phyloP scores from a whole-genome alignment of 805 yeast species.

The Ogataea siamensis region DNA sequence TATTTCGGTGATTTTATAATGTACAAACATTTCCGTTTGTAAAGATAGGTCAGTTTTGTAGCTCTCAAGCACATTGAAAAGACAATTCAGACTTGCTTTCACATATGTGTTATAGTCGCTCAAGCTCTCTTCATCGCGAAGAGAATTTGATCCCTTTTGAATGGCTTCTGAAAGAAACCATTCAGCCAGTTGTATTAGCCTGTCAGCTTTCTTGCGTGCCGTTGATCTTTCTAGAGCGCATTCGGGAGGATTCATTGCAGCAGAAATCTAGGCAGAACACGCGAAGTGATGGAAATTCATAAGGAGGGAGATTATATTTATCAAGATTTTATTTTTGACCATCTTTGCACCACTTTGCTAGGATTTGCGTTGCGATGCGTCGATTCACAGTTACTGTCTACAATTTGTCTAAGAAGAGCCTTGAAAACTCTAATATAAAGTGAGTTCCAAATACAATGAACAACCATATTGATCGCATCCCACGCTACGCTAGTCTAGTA shows the following conservation, averaged over 20 bases:
- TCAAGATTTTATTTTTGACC: background rate
- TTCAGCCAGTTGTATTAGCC: conserved; percentile 13
- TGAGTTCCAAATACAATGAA: too few species aligned
- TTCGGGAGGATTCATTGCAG: background rate
- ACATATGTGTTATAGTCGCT: conserved; percentile 33
- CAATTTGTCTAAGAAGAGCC: too few species aligned
- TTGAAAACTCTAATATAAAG: too few species aligned
- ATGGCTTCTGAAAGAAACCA: conserved; percentile 22
- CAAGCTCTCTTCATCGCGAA: conserved; percentile 23
- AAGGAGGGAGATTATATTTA: background rate
- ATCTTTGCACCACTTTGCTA: background rate
- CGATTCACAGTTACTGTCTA: too few species aligned
- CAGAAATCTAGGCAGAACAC: background rate
- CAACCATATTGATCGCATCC: too few species aligned
- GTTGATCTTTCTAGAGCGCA: background rate
- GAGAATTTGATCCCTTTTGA: conserved; percentile 6
- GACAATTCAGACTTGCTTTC: conserved; percentile 37
- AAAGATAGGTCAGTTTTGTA: conserved; percentile 35
- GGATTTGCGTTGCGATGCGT: too few species aligned
- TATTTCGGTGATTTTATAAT: conserved; percentile 37
- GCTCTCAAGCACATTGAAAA: conserved; percentile 33
- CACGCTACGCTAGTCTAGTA: too few species aligned
- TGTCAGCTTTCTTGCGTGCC: conserved; percentile 3
- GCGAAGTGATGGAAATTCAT: background rate
- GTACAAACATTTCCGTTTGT: conserved; percentile 33